Evolutionary conservation across 1,284 basidiomycete species (phyloP).

Genomic region (Takashimella koratensis): DNA sequence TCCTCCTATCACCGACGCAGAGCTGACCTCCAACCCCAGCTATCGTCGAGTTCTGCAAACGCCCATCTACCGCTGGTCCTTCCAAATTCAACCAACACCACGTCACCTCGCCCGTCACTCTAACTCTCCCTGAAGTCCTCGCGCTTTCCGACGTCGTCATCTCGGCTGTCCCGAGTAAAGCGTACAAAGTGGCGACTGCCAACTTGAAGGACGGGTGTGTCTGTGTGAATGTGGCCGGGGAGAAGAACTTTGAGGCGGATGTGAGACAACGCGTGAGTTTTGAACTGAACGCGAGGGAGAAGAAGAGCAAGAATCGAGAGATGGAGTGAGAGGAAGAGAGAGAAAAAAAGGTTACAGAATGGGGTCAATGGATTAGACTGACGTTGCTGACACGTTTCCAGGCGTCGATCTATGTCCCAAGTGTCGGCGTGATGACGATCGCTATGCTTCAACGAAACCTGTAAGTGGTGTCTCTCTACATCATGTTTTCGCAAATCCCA

Average conservation of each 20-base stretch:
- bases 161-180: slow-evolving; percentile 78
- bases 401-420: slow-evolving; percentile 88
- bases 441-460: slow-evolving; percentile 93
- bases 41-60: slow-evolving; percentile 76
- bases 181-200: slow-evolving; percentile 84
- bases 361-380: no score
- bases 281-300: neutral
- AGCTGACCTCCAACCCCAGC: slow-evolving; percentile 27
- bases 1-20: slow-evolving; percentile 26
- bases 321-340: no score
- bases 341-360: no score
- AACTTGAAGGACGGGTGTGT: slow-evolving; percentile 90
- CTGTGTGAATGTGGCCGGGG: slow-evolving; percentile 87
- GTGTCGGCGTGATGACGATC: slow-evolving; percentile 95
- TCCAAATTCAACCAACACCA: slow-evolving; percentile 73
- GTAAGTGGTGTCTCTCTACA: no score
- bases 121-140: slow-evolving; percentile 72
- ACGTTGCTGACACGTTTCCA: no score
- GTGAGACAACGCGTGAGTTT: slow-evolving; percentile 76
- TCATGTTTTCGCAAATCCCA: no score
- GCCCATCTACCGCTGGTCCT: slow-evolving; percentile 55
- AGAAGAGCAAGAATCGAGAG: neutral
- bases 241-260: slow-evolving; percentile 95
- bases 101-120: slow-evolving; percentile 64
- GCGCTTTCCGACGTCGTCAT: slow-evolving; percentile 83